Evolutionary conservation across 2,329 filamentous ascomycete species (phyloP).

Genomic region (Dichotomopilus funicola): DNA sequence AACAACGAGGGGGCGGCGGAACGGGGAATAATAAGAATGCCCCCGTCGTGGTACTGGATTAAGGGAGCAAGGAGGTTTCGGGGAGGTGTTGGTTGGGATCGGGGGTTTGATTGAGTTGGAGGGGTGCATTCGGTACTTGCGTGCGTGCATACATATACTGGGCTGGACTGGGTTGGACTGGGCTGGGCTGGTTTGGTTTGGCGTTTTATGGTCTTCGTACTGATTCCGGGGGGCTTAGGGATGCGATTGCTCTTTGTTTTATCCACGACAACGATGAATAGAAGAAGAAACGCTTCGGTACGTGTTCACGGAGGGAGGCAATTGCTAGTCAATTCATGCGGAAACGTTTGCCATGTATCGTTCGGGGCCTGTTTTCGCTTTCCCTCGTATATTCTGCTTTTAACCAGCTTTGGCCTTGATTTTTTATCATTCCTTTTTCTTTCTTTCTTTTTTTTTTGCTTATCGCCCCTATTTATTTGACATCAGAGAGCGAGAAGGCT

Average conservation of each 20-base stretch:
- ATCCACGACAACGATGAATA: no score
- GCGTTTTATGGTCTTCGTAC: no score
- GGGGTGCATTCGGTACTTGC: no score
- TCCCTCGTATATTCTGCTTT: background rate
- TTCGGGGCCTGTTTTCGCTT: no score
- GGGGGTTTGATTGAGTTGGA: background rate
- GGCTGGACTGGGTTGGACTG: no score
- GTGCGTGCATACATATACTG: no score
- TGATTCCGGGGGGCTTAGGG: background rate
- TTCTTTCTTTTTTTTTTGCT: background rate
- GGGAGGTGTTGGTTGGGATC: background rate
- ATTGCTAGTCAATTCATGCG: no score
- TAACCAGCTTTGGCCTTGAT: background rate
- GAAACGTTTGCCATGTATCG: no score
- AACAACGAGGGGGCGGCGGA: background rate
- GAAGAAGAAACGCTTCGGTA: no score
- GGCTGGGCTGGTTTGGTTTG: no score
- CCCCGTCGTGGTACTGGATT: slow-evolving; percentile 7
- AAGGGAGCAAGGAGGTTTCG: background rate
- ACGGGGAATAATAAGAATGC: background rate
- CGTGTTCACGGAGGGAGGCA: no score
- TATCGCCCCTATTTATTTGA: background rate
- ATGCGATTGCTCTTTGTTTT: background rate
- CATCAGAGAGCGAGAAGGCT: background rate
- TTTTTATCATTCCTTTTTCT: background rate